These are phyloP conservation scores for Dichomitus squalens DNA, from an alignment of 1,284 basidiomycete genomes.

Conservation along the genomic window DNA sequence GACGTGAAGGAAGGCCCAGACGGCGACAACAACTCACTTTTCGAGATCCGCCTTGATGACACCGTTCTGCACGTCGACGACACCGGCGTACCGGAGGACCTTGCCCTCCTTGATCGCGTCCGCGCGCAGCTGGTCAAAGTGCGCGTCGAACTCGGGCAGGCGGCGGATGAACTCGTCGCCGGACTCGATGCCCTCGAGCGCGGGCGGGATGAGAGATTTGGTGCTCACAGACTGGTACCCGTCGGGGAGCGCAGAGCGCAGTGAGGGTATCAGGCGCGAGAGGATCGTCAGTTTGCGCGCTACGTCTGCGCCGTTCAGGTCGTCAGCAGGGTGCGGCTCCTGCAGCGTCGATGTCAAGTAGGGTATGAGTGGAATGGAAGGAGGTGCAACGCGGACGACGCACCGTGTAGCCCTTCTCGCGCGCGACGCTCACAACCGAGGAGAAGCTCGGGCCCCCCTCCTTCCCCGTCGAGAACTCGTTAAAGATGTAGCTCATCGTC, in stretches of 20 bases:
- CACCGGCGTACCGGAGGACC: conserved; percentile 93
- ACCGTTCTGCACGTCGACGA: conserved; percentile 81
- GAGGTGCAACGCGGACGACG: conserved; percentile 26
- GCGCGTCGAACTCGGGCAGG: conserved; percentile 83
- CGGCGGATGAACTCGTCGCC: conserved; percentile 84
- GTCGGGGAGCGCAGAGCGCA: conserved; percentile 57
- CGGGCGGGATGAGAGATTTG: conserved; percentile 82
- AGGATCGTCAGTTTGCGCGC: conserved; percentile 97
- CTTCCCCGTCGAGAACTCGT: conserved; percentile 82
- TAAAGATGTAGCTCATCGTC: conserved; percentile 99
- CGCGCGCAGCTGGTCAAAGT: conserved; percentile 76
- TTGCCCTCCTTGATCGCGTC: conserved; percentile 79
- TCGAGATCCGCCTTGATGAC: conserved; percentile 87
- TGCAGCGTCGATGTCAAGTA: conserved; percentile 40
- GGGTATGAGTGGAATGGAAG: neutral
- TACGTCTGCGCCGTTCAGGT: conserved; percentile 95
- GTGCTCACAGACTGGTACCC: conserved; percentile 86
- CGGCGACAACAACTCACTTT: conserved; percentile 52
- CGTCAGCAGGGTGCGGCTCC: conserved; percentile 98
- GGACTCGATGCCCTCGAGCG: conserved; percentile 65
- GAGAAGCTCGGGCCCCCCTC: conserved; percentile 76
- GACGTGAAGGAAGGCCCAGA: neutral
- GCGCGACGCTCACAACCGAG: conserved; percentile 86
- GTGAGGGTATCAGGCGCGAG: conserved; percentile 70
- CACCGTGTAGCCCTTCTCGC: conserved; percentile 94